Percentiles rank a stretch among this genome's conserved stretches.
These are phyloP conservation scores for Aspergillus sp. DNA, from an alignment of 2,329 filamentous ascomycete species.

Conservation along the genomic window DNA sequence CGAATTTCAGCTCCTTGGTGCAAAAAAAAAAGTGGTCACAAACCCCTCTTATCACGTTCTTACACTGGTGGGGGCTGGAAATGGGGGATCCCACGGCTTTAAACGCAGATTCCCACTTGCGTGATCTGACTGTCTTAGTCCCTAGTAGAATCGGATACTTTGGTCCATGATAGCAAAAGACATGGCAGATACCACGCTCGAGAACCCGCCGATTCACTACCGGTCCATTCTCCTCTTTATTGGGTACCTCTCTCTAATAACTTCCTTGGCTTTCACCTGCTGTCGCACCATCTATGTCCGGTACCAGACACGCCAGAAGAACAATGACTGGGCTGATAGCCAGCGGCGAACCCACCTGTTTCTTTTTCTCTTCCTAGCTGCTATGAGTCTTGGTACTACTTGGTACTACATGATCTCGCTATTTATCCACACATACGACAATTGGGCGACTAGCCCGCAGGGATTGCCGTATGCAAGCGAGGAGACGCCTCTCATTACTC, in stretches of 20 bases:
- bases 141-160: background rate
- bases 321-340: background rate
- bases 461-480: conserved; percentile 1
- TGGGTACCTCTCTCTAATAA: conserved; percentile 1
- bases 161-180: background rate
- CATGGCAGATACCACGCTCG: background rate
- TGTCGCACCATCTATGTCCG: background rate
- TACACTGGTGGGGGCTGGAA: no score
- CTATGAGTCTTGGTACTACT: conserved; percentile 47
- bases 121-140: background rate
- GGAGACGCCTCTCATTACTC: conserved; percentile 27
- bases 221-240: background rate
- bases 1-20: no score
- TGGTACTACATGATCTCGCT: conserved; percentile 47
- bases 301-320: background rate
- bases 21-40: no score
- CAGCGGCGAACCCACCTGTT: background rate
- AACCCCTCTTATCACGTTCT: no score
- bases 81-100: no score
- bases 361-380: conserved; percentile 43
- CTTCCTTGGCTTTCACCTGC: background rate
- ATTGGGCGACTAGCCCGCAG: conserved; percentile 43
- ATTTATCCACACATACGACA: conserved; percentile 50
- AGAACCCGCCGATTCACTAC: background rate
- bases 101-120: no score